A percentile compares a stretch with the other conserved stretches of the same genome.
Conservation (phyloP, 179 eudicot species). For the Silene vulgaris region DNA sequence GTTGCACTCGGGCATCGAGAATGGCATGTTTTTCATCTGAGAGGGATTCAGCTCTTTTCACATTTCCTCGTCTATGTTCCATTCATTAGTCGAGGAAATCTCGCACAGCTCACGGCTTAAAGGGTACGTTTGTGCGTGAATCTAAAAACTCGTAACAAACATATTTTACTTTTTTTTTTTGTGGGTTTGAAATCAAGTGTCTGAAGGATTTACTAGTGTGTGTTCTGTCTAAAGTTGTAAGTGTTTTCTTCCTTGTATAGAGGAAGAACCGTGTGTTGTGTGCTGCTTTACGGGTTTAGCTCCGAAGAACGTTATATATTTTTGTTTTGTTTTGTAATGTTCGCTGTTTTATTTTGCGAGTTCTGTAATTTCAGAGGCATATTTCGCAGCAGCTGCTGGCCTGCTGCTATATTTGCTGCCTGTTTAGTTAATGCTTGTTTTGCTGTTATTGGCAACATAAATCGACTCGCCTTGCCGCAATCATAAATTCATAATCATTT, state of each 20-base stretch:
- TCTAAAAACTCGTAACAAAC: slow-evolving; percentile 32
- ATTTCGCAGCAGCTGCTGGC: no score
- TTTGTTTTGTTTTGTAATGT: no score
- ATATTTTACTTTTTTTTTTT: background rate
- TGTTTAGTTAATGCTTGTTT: no score
- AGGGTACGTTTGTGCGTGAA: slow-evolving; percentile 48
- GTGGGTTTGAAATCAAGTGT: slow-evolving; percentile 1
- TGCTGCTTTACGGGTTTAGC: background rate
- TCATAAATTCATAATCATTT: no score
- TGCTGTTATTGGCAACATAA: no score
- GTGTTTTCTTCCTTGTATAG: background rate
- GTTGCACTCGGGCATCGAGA: slow-evolving; percentile 35
- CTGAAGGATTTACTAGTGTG: background rate
- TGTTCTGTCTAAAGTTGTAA: background rate
- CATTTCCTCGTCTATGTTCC: background rate
- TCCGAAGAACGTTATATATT: background rate
- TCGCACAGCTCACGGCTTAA: background rate
- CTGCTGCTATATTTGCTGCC: no score
- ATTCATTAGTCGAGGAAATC: no score
- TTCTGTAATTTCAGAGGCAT: no score
- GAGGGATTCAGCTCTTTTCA: slow-evolving; percentile 12
- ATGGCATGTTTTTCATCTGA: slow-evolving; percentile 51
- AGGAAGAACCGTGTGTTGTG: no score
- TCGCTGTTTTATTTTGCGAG: no score
- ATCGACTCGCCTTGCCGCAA: no score